Evolutionary conservation across 2,329 filamentous ascomycete species (phyloP), one percentile per base, ranked within the genome.

Genomic region (Trichoderma sp.): DNA sequence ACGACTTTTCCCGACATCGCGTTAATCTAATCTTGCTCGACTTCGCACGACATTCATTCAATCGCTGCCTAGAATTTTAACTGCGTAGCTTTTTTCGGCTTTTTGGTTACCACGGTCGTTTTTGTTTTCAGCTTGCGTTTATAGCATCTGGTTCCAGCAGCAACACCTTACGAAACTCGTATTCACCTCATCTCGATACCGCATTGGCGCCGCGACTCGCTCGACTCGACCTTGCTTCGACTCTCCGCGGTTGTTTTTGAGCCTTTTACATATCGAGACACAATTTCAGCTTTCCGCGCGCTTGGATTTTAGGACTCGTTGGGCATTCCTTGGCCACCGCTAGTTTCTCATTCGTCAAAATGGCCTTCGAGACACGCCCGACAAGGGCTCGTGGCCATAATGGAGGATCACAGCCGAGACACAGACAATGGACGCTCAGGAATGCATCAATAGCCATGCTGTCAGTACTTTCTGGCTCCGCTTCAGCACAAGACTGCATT

Each of bases 401-500:
- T 62, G 33, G 59, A 29, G 62, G 16, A 21, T 60, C 65, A n/a
- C 67, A 18, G 27, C 76, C 77, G 66, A 75, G 75, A 75, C 79
- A 78, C 38, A 75, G 75, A 67, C 35, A 74, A 64, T 68, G 78
- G 35, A 77, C 76, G 16, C 75, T 78, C 41, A 81, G 71, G 72
- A 78, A 66, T 71, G 72, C 79, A 24, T 78, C 77, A 31, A 29
- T 84, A 59, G 76, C 79, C 27, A 71, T 83, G 31, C 71, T 84
- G 3, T 76, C 80, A 29, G 65, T 78, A 16, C 76, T 81, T 14
- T 80, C 82, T n/a, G 75, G 76, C 33, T 76, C 85, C 56, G 81
- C 82, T 45, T 78, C 81, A 81, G 85, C 82, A 88, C 83, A 85
- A 73, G 74, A 81, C 50, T 89, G 94, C 83, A 89, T 97, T 79